These are phyloP conservation scores for Fusarium dimerum DNA, from an alignment of 2,329 filamentous ascomycete genomes.

Conservation along the genomic window DNA sequence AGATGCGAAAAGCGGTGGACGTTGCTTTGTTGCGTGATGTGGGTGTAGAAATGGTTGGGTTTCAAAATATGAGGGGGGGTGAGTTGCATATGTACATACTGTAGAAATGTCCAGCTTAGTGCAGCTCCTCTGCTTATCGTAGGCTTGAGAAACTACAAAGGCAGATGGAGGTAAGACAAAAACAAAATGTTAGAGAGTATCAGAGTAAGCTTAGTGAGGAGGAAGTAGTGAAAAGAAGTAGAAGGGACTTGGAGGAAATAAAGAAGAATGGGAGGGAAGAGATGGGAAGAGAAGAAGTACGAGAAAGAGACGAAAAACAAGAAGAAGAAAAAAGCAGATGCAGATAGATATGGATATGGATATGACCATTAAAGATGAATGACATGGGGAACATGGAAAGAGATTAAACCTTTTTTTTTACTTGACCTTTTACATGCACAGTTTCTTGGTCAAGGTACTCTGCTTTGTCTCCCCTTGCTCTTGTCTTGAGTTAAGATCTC, in stretches of 20 bases:
- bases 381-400: background rate
- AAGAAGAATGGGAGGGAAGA: background rate
- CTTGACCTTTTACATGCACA: background rate
- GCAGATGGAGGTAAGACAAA: no score
- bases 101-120: no score
- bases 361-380: background rate
- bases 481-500: background rate
- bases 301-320: constrained; percentile 9
- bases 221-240: background rate
- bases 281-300: constrained; percentile 7
- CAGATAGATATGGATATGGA: background rate
- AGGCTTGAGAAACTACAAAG: no score
- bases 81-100: background rate
- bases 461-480: no score
- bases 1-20: constrained; percentile 19
- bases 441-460: background rate
- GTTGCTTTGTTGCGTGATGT: constrained; percentile 19
- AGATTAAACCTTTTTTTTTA: background rate
- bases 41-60: background rate
- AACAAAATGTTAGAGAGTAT: no score
- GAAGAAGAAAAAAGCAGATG: background rate
- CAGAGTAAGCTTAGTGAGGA: background rate
- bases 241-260: background rate
- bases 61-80: background rate
- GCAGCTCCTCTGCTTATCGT: no score